Base-by-base conservation (phyloP, 371 early-diverging fungal species). In the Blakeslea trispora region DNA sequence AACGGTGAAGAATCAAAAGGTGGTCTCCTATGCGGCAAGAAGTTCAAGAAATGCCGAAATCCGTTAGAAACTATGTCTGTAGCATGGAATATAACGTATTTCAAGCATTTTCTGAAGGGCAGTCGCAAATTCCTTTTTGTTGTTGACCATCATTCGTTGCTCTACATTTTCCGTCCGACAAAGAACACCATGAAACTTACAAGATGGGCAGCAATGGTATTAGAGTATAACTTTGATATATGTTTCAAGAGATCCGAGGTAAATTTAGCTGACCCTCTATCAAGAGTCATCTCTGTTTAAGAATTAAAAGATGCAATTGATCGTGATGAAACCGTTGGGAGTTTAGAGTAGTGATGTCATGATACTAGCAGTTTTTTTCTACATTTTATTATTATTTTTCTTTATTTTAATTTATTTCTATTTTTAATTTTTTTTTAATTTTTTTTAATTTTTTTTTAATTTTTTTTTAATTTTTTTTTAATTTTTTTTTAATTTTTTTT, bases 101-200 rank as follows among this genome's bases (percentile, higher is more conserved):
- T 66, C 60, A 53, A 61, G 5, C 71, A 68, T 18, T 75, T 66
- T 48, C 39, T 82, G 3, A 15, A 45, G 0, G 77, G 77, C 4
- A 15, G 2, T 37, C 9, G 49, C 0, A 31, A 50, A 2, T 73
- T 73, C 44, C 24, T 62, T 7, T 42, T 78, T 11, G 42, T 46
- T 2, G 71, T 71, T 1, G 78, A 81, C 45, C 62, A 70, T 57
- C 11, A 53, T n/a, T 39, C 69, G 0, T 50, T 74, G 0, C 0
- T 11, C 19, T 50, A 45, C 17, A 46, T 66, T 58, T 37, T 37
- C 11, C 3, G 37, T 3, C 37, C 37, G 2, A 14, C 37, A 7
- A 37, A 37, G 37, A 37, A 3, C 14, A 37, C 7, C 11, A 37
- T 37, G 37, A 37, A 37, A 11, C 11, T 37, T 2, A 37, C 37